Conservation (phyloP, 2,329 filamentous ascomycete species). For the Magnaporthales sp. region DNA sequence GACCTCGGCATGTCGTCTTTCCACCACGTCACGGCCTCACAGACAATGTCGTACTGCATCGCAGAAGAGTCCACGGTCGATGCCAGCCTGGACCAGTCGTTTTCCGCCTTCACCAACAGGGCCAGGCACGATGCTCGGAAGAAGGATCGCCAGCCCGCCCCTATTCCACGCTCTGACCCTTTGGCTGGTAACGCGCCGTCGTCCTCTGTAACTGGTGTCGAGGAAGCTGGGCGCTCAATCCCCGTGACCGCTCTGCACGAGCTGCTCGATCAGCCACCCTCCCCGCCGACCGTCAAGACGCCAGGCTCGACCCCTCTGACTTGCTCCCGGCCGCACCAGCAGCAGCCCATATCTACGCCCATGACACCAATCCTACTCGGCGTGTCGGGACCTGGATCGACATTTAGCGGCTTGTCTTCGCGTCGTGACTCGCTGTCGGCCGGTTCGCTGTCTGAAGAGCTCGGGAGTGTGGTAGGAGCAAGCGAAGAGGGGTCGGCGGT, state of each 20-base stretch:
- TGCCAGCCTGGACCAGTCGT: constrained; percentile 22
- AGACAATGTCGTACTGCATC: constrained; percentile 40
- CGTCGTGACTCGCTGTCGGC: constrained; percentile 37
- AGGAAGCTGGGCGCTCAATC: not conserved
- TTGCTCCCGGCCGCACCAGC: constrained; percentile 10
- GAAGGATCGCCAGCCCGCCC: constrained; percentile 10
- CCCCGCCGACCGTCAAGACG: not conserved
- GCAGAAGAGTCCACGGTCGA: constrained; percentile 39
- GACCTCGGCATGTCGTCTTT: constrained; percentile 16
- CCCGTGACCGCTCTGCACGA: not conserved
- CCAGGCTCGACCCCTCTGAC: not conserved
- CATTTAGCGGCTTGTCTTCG: constrained; percentile 41
- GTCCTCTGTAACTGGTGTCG: not conserved
- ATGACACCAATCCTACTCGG: constrained; percentile 33
- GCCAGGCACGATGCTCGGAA: constrained; percentile 4
- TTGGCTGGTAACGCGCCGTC: not conserved
- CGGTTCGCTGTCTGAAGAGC: constrained; percentile 36
- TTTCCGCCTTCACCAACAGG: constrained; percentile 5
- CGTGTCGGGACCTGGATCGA: constrained; percentile 26
- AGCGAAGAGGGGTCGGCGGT: not conserved
- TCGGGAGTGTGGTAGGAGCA: constrained; percentile 7
- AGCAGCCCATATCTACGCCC: constrained; percentile 25
- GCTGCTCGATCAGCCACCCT: not conserved
- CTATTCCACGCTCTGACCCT: not conserved
- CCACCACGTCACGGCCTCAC: constrained; percentile 20